Base-by-base conservation (phyloP, 2,329 filamentous ascomycete genomes). In the Ceratocystis diversiconidia region DNA sequence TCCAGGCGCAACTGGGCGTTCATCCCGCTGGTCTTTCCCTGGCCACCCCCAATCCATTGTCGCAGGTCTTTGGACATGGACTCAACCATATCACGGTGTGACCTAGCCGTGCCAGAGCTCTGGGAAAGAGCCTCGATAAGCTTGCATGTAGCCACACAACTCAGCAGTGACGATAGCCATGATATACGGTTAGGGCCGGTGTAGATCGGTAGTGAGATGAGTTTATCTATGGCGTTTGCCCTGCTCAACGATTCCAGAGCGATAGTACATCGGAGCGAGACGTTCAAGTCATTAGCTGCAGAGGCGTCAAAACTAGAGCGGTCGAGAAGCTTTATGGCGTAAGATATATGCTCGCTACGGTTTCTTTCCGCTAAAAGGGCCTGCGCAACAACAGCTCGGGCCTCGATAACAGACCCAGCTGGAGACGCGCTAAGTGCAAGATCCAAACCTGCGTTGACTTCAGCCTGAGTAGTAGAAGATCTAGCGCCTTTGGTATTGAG, bases 391-490 rank as follows among this genome's bases (percentile, higher is more conserved):
- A 85, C 75, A 25, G 82, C 83, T 43, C 83, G 82, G 17, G 81
- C 76, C 68, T 84, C 83, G 17, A 89, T 87, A 25, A 84, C 83
- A 0, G 90, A 95, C 12, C 88, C 88, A 46, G 87, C 84, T 0
- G 92, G 92, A 0, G 92, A 89, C 6, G 85, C 82, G 66, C 82
- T 81, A 68, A 90, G 79, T 1, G 92, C 90, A 43, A 89, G 79
- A 0, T 84, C 79, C 41, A 96, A 79, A 65, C 85, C 79, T 67
- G 74, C 77, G 1, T 50, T 70, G 44, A 78, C 75, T 46, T 73
- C 74, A 41, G 74, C 72, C 64, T 74, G 73, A n/a, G 72, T 75
- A 10, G 74, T 73, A 2, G 74, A 73, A 19, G 77, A 76, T 8
- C 52, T 36, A n/a, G 43, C 15, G 10, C 80, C 78, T 67, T 36